These are phyloP conservation scores for Plectosphaerella cucumerina DNA, from an alignment of 2,329 filamentous ascomycete species.

Conservation along the genomic window DNA sequence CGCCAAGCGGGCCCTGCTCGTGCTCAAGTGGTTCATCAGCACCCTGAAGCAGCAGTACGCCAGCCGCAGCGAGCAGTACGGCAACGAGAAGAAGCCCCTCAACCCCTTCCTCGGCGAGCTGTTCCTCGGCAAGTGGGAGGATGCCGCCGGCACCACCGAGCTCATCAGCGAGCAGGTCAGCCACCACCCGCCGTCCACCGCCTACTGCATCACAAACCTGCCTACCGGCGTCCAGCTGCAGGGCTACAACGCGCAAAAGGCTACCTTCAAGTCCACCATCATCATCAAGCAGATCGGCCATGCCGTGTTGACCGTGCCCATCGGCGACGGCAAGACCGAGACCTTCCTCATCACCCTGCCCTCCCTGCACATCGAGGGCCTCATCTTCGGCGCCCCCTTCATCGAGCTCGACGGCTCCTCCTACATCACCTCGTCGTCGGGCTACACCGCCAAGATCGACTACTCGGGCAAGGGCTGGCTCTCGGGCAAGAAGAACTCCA, in stretches of 20 bases:
- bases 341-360: constrained; percentile 90
- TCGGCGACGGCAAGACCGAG: constrained; percentile 43
- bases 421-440: constrained; percentile 81
- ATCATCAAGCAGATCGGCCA: constrained; percentile 94
- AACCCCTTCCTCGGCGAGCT: constrained; percentile 96
- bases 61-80: constrained; percentile 69
- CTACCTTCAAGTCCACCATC: constrained; percentile 89
- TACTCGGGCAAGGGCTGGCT: constrained; percentile 94
- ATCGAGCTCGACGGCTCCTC: constrained; percentile 84
- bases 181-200: constrained; percentile 92
- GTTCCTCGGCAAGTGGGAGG: constrained; percentile 87
- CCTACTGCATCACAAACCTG: constrained; percentile 87
- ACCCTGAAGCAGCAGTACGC: constrained; percentile 85
- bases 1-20: constrained; percentile 75
- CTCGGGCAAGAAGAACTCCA: constrained; percentile 91
- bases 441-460: constrained; percentile 85
- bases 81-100: constrained; percentile 95
- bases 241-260: constrained; percentile 96
- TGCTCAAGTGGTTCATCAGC: constrained; percentile 95
- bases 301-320: constrained; percentile 72
- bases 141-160: constrained; percentile 74
- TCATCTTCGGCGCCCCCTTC: constrained; percentile 82
- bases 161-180: constrained; percentile 92
- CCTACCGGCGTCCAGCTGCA: constrained; percentile 73
- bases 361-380: constrained; percentile 85